Evolutionary conservation across 148 eudicot species (phyloP).

Genomic region (Rhododendron mucronatum): DNA sequence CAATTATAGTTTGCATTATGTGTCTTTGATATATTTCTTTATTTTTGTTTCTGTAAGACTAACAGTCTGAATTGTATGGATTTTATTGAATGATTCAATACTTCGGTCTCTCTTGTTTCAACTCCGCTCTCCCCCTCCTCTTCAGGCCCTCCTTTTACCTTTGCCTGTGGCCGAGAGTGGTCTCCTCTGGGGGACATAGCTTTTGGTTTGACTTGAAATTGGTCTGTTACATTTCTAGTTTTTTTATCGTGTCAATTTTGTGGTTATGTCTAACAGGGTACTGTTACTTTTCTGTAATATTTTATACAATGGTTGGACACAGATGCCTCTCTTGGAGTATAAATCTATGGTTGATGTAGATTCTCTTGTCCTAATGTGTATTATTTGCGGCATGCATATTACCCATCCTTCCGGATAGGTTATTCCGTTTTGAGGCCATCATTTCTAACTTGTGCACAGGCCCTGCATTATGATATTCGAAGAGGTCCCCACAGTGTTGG

Average conservation of each 20-base stretch:
- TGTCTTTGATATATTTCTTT: neutral
- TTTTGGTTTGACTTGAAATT: neutral
- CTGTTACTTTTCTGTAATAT: neutral
- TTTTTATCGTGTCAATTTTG: neutral
- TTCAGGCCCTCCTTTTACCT: neutral
- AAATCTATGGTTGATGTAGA: neutral
- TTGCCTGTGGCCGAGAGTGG: neutral
- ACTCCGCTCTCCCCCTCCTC: neutral
- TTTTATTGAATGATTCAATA: neutral
- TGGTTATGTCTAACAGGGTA: neutral
- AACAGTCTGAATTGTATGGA: neutral
- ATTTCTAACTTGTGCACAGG: constrained; percentile 6
- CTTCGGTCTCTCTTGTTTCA: neutral
- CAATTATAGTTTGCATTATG: neutral
- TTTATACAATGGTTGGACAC: neutral
- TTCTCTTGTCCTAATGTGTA: neutral
- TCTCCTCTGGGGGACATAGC: neutral
- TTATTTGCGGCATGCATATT: neutral
- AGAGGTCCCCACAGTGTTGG: constrained; percentile 91
- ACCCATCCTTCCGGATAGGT: neutral
- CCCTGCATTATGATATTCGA: neutral
- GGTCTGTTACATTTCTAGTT: neutral
- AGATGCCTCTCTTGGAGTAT: neutral
- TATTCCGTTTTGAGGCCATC: neutral
- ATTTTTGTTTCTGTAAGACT: neutral